These are phyloP conservation scores for Hymenoscyphus repandus DNA, from an alignment of 2,329 filamentous ascomycete genomes.

Conservation along the genomic window DNA sequence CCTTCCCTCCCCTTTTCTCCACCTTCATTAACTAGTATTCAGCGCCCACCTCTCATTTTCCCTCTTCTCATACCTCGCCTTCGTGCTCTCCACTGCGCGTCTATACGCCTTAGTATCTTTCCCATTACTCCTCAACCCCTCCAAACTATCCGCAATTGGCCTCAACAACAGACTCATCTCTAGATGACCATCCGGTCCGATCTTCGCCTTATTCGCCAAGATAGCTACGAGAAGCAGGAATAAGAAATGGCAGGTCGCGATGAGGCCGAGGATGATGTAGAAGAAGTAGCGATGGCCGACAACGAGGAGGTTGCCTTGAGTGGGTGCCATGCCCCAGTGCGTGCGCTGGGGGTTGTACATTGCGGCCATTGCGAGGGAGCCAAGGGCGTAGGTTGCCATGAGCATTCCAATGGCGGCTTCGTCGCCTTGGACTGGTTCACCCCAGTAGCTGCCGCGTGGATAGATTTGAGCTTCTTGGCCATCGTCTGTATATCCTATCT, in stretches of 20 bases:
- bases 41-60: constrained; percentile 22
- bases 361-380: constrained; percentile 24
- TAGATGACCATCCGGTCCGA: constrained; percentile 24
- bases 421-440: constrained; percentile 31
- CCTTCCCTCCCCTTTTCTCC: not conserved
- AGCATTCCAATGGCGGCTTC: constrained; percentile 32
- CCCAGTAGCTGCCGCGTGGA: constrained; percentile 37
- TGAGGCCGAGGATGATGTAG: constrained; percentile 34
- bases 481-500: constrained; percentile 34
- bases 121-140: constrained; percentile 19
- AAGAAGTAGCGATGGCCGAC: constrained; percentile 41
- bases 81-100: constrained; percentile 21
- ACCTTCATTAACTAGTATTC: constrained; percentile 14
- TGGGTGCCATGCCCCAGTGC: constrained; percentile 14
- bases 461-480: constrained; percentile 35
- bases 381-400: constrained; percentile 35
- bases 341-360: constrained; percentile 15
- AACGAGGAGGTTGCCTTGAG: constrained; percentile 22
- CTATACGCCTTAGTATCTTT: constrained; percentile 21
- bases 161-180: constrained; percentile 24
- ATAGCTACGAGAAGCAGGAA: constrained; percentile 24
- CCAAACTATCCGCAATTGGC: constrained; percentile 27
- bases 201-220: constrained; percentile 25
- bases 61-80: constrained; percentile 23
- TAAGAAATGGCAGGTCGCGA: constrained; percentile 19